These are phyloP conservation scores for Cercospora sesami DNA, from an alignment of 2,329 filamentous ascomycete genomes.

Conservation along the genomic window DNA sequence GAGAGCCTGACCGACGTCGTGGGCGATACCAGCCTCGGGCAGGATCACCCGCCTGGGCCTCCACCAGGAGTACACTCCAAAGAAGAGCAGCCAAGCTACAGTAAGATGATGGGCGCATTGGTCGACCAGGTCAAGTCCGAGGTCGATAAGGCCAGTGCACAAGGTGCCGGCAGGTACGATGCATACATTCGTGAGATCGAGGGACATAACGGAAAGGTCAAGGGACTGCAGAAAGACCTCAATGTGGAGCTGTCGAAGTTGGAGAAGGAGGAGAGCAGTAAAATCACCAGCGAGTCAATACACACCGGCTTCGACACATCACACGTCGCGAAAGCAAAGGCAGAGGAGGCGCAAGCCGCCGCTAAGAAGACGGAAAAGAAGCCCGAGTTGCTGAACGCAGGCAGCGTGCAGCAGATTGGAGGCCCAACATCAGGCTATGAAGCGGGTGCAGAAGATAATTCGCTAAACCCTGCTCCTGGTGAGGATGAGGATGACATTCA, in stretches of 20 bases:
- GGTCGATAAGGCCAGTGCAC: conserved; percentile 69
- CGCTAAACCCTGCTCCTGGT: conserved; percentile 39
- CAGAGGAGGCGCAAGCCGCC: conserved; percentile 24
- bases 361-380: conserved; percentile 36
- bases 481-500: conserved; percentile 69
- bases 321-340: conserved; percentile 63
- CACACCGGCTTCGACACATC: conserved; percentile 90
- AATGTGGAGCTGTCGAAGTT: conserved; percentile 72
- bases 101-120: conserved; percentile 97
- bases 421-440: conserved; percentile 56
- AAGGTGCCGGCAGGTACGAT: conserved; percentile 58
- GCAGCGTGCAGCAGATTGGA: conserved; percentile 53
- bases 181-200: conserved; percentile 78
- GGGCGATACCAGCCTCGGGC: conserved; percentile 66
- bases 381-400: conserved; percentile 40
- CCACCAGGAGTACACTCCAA: conserved; percentile 78
- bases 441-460: conserved; percentile 60
- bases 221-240: conserved; percentile 74
- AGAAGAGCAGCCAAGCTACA: conserved; percentile 78
- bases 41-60: conserved; percentile 73
- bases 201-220: conserved; percentile 74
- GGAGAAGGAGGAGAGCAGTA: conserved; percentile 78
- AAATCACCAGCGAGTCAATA: conserved; percentile 91
- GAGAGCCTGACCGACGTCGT: conserved; percentile 74
- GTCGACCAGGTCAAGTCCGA: conserved; percentile 90